Evolutionary conservation across 1,284 basidiomycete genomes (phyloP).

Genomic region (Agaricales sp.): DNA sequence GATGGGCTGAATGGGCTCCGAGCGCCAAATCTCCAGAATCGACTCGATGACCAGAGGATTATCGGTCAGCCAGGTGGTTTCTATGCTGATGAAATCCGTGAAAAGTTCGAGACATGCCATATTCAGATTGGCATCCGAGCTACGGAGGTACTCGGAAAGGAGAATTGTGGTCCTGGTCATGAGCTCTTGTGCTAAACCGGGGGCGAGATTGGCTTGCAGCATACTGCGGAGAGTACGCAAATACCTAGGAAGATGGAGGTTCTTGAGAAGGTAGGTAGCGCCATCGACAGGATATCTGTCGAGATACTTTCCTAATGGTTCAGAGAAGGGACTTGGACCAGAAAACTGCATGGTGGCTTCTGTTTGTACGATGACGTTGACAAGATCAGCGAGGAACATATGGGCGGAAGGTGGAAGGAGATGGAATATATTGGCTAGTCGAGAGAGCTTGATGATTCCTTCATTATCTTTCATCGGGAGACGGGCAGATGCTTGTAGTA

Average conservation of each 20-base stretch:
- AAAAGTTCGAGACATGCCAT: conserved; percentile 70
- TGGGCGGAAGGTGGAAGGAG: conserved; percentile 89
- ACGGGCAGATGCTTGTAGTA: conserved; percentile 72
- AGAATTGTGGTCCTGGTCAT: conserved; percentile 54
- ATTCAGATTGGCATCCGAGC: conserved; percentile 41
- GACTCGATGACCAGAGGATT: conserved; percentile 58
- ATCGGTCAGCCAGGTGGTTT: conserved; percentile 67
- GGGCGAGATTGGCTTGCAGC: conserved; percentile 68
- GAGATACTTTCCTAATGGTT: conserved; percentile 86
- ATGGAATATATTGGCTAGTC: conserved; percentile 95
- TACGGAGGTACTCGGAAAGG: conserved; percentile 48
- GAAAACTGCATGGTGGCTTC: conserved; percentile 90
- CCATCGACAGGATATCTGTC: conserved; percentile 86
- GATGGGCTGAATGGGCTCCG: conserved; percentile 38
- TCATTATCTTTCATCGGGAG: conserved; percentile 83
- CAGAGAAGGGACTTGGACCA: conserved; percentile 86
- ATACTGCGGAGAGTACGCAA: conserved; percentile 77
- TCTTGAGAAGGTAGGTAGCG: conserved; percentile 75
- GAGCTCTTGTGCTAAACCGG: conserved; percentile 68
- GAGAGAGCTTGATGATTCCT: conserved; percentile 87
- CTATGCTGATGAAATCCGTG: conserved; percentile 61
- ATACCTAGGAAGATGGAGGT: conserved; percentile 66
- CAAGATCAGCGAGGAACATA: conserved; percentile 83
- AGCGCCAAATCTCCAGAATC: conserved; percentile 66
- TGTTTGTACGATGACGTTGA: conserved; percentile 86